These are phyloP conservation scores for Sodiomyces alkalinus DNA, from an alignment of 2,329 filamentous ascomycete genomes.

Conservation along the genomic window DNA sequence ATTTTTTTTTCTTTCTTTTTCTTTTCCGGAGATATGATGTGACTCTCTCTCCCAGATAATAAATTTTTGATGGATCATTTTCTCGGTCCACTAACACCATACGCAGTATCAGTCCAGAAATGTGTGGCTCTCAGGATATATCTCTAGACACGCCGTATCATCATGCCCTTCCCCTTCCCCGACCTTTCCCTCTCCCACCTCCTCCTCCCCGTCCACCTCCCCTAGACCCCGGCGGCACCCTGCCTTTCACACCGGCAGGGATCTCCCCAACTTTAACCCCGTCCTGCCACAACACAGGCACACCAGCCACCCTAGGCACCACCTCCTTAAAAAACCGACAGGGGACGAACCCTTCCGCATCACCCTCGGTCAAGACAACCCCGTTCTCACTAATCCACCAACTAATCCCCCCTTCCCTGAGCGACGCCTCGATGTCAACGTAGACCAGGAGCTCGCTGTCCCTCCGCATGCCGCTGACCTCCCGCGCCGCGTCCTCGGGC, in stretches of 20 bases:
- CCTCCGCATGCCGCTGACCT: slow-evolving; percentile 67
- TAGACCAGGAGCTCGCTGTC: slow-evolving; percentile 68
- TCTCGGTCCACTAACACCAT: too few species aligned
- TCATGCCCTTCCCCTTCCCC: slow-evolving; percentile 5
- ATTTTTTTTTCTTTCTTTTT: too few species aligned
- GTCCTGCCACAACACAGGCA: slow-evolving; percentile 54
- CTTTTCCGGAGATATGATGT: too few species aligned
- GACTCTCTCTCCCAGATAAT: too few species aligned
- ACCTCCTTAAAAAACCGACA: slow-evolving; percentile 58
- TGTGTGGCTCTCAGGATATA: too few species aligned
- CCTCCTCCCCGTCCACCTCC: slow-evolving; percentile 10
- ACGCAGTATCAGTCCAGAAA: too few species aligned
- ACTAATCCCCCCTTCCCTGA: slow-evolving; percentile 42
- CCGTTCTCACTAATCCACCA: slow-evolving; percentile 75
- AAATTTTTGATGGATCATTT: too few species aligned
- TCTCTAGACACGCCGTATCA: background rate
- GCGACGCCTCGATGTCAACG: slow-evolving; percentile 52
- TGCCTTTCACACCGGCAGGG: slow-evolving; percentile 40
- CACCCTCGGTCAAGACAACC: slow-evolving; percentile 52
- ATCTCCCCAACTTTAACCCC: slow-evolving; percentile 53
- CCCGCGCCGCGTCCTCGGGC: slow-evolving; percentile 30
- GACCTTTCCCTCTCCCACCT: slow-evolving; percentile 5
- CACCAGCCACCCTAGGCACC: slow-evolving; percentile 40
- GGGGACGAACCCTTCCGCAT: slow-evolving; percentile 45
- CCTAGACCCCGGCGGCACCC: slow-evolving; percentile 29